These are phyloP conservation scores for Ceratobasidium sp. DNA, from an alignment of 1,284 basidiomycete genomes.

Conservation along the genomic window DNA sequence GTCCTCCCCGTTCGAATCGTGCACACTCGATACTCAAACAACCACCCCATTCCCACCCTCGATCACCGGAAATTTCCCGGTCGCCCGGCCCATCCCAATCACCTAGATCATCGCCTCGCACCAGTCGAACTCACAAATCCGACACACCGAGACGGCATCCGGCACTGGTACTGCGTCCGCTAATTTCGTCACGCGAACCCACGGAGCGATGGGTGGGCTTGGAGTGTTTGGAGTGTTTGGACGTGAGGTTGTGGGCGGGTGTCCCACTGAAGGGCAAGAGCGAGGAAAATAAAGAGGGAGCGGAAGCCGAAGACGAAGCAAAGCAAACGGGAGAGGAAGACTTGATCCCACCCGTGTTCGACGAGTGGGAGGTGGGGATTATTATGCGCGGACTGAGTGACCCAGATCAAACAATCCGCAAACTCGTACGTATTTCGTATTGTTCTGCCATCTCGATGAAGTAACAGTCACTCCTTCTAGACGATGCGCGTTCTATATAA, in stretches of 20 bases:
- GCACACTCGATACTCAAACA: conserved; percentile 9
- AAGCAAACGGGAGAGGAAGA: neutral
- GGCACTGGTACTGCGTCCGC: conserved; percentile 58
- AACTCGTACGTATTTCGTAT: conserved; percentile 2
- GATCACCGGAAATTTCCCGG: neutral
- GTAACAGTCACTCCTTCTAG: neutral
- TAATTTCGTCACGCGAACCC: conserved; percentile 61
- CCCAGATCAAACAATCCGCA: conserved; percentile 11
- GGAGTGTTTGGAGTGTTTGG: conserved; percentile 63
- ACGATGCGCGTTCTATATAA: conserved; percentile 21
- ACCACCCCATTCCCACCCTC: neutral
- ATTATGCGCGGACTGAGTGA: conserved; percentile 29
- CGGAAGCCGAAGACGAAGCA: neutral
- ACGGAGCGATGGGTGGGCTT: conserved; percentile 71
- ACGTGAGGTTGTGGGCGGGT: conserved; percentile 67
- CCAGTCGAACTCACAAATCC: conserved; percentile 18
- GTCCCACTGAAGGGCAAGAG: neutral
- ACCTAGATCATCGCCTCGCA: neutral
- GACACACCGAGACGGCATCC: conserved; percentile 49
- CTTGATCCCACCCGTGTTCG: conserved; percentile 18
- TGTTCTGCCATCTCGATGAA: neutral
- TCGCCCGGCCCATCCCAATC: conserved; percentile 26
- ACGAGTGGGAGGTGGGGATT: conserved; percentile 24
- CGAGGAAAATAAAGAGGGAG: neutral
- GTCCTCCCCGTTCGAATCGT: conserved; percentile 1